These are phyloP conservation scores for Eucalyptus sp. DNA, from an alignment of 345 rosid genomes.

Conservation along the genomic window DNA sequence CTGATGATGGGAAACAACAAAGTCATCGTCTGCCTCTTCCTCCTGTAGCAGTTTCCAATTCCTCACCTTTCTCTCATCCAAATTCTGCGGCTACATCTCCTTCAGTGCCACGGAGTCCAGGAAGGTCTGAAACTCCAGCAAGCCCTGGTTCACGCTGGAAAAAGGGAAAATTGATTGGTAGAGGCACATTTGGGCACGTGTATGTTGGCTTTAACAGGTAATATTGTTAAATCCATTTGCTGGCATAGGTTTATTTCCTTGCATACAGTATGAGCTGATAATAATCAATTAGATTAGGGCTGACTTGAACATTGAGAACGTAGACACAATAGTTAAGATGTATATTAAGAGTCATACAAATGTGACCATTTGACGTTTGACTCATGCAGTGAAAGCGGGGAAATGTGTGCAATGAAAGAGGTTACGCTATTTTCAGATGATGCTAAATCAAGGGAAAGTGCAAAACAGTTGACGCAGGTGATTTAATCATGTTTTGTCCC, in stretches of 20 bases:
- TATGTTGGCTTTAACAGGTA: slow-evolving; percentile 74
- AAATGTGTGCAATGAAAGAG: slow-evolving; percentile 68
- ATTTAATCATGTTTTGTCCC: neutral
- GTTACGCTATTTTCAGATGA: slow-evolving; percentile 47
- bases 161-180: slow-evolving; percentile 63
- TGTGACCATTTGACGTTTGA: neutral
- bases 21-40: slow-evolving; percentile 93
- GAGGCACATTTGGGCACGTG: slow-evolving; percentile 83
- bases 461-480: slow-evolving; percentile 57
- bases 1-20: slow-evolving; percentile 73
- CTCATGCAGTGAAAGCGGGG: slow-evolving; percentile 39
- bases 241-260: neutral
- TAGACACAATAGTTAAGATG: neutral
- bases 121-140: slow-evolving; percentile 63
- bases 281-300: neutral
- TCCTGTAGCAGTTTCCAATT: slow-evolving; percentile 51
- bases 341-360: neutral
- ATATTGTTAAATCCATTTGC: neutral
- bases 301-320: neutral
- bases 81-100: slow-evolving; percentile 92
- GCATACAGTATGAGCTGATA: neutral
- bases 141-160: slow-evolving; percentile 64
- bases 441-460: slow-evolving; percentile 57
- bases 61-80: slow-evolving; percentile 76
- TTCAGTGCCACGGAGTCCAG: slow-evolving; percentile 93